Conservation (phyloP, 2,329 filamentous ascomycete species). For the Cladophialophora yegresii region DNA sequence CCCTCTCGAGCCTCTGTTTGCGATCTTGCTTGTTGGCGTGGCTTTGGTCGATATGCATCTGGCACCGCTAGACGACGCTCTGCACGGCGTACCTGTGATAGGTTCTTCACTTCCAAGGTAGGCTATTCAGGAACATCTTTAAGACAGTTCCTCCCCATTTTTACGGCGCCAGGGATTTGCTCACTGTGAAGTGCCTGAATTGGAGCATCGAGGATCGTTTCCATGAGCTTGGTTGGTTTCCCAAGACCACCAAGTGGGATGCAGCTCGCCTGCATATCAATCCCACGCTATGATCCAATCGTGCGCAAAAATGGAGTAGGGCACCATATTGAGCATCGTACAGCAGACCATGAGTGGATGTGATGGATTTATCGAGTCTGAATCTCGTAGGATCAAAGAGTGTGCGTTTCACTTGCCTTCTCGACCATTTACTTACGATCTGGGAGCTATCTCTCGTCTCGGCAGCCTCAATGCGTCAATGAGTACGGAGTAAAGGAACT, state of each 20-base stretch:
- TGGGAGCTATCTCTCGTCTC: not conserved
- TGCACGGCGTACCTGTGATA: not conserved
- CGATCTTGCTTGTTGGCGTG: not conserved
- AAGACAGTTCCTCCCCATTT: not conserved
- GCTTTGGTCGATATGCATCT: not conserved
- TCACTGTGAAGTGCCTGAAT: not conserved
- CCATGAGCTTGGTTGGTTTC: not conserved
- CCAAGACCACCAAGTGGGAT: not conserved
- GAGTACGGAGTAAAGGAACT: not conserved
- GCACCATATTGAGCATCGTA: not conserved
- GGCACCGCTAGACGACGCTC: not conserved
- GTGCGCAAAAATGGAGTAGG: not conserved
- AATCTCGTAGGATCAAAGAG: not conserved
- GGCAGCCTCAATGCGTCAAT: not conserved
- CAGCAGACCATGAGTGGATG: not conserved
- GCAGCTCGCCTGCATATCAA: not conserved
- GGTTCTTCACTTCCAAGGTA: not conserved
- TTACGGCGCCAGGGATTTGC: not conserved
- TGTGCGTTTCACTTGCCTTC: not conserved
- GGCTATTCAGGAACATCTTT: not conserved
- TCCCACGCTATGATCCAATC: not conserved
- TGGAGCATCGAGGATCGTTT: not conserved
- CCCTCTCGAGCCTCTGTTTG: too few species aligned
- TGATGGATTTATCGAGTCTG: not conserved
- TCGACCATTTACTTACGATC: not conserved